Evolutionary conservation across 2,329 filamentous ascomycete species (phyloP).

Genomic region (Dothistroma septosporum): DNA sequence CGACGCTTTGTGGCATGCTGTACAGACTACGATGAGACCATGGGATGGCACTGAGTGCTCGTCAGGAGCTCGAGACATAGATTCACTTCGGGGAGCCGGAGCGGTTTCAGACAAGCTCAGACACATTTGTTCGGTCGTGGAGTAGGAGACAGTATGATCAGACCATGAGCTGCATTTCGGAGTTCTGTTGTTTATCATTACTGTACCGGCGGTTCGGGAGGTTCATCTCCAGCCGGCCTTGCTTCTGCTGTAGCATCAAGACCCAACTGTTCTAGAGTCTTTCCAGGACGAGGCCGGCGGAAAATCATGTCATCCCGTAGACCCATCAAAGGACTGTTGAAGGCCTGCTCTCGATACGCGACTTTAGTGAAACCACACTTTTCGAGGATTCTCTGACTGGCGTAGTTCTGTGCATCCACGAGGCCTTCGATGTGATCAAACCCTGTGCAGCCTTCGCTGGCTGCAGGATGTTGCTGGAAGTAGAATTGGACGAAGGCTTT

Average conservation of each 20-base stretch:
- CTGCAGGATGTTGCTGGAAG: slow-evolving; percentile 36
- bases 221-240: slow-evolving; percentile 5
- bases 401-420: slow-evolving; percentile 48
- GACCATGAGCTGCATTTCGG: background rate
- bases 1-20: too few species aligned
- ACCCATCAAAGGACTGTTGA: slow-evolving; percentile 35
- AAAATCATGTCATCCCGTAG: slow-evolving; percentile 36
- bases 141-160: background rate
- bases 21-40: background rate
- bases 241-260: slow-evolving; percentile 5
- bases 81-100: background rate
- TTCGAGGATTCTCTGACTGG: slow-evolving; percentile 54
- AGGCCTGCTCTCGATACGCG: background rate
- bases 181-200: background rate
- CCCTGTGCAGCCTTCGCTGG: slow-evolving; percentile 22
- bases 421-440: slow-evolving; percentile 43
- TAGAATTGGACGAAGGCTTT: slow-evolving; percentile 40
- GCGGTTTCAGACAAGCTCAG: background rate
- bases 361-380: slow-evolving; percentile 51
- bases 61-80: background rate
- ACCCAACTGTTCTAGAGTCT: slow-evolving; percentile 26
- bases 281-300: slow-evolving; percentile 30
- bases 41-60: background rate
- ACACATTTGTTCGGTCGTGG: background rate
- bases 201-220: slow-evolving; percentile 15